phyloP scores from a whole-genome alignment of 202 grass and related monocot genomes.

The Musa balbisiana region DNA sequence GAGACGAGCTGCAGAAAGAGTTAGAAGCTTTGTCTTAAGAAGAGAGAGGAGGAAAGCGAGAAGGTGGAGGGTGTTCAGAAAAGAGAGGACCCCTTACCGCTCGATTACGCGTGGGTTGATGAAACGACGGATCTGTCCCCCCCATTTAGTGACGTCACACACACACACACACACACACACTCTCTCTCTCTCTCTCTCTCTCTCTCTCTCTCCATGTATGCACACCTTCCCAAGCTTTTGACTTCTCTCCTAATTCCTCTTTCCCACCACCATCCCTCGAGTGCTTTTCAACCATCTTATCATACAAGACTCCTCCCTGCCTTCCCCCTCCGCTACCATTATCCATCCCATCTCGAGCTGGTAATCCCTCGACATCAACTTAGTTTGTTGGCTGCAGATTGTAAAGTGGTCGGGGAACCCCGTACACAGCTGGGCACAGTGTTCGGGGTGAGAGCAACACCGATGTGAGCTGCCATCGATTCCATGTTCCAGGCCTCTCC shows the following conservation, averaged over 20 bases:
- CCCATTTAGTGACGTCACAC: slow-evolving; percentile 24
- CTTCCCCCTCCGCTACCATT: not conserved
- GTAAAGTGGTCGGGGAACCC: not conserved
- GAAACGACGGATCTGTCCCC: slow-evolving; percentile 24
- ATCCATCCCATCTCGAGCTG: not conserved
- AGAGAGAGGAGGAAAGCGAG: slow-evolving; percentile 21
- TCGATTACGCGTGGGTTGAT: slow-evolving; percentile 39
- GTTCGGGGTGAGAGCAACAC: not conserved
- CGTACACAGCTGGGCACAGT: not conserved
- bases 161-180: not conserved
- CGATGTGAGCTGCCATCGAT: not conserved
- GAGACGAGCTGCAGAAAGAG: not conserved
- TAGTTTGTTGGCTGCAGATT: not conserved
- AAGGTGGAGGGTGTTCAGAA: slow-evolving; percentile 29
- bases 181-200: not conserved
- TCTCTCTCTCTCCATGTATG: not conserved
- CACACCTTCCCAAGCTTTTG: not conserved
- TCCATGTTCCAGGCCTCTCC: not conserved
- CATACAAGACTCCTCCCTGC: not conserved
- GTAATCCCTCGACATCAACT: not conserved
- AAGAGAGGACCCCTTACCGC: slow-evolving; percentile 10
- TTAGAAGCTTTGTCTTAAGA: slow-evolving; percentile 1
- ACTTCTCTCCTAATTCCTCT: not conserved
- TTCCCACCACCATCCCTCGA: not conserved
- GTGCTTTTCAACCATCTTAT: not conserved